These are phyloP conservation scores for Chytriomyces sp. DNA, from an alignment of 192 early-diverging fungal genomes.

Conservation along the genomic window DNA sequence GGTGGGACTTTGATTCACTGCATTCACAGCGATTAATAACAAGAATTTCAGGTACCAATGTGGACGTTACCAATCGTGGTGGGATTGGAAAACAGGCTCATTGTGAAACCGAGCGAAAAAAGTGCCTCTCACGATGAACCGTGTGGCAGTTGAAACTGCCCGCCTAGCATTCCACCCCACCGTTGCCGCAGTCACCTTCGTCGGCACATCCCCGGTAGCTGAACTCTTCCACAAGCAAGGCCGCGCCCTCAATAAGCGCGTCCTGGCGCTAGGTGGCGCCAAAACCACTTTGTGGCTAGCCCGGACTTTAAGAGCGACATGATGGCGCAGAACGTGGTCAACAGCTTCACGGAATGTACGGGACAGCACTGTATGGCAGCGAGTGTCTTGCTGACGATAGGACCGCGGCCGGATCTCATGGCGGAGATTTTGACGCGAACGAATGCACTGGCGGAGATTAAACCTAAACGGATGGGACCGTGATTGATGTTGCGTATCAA, in stretches of 20 bases:
- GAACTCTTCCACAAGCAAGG: conserved; percentile 55
- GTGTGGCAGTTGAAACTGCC: conserved; percentile 58
- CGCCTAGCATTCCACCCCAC: conserved; percentile 58
- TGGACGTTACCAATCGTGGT: conserved; percentile 81
- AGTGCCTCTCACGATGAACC: conserved; percentile 77
- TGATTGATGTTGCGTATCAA: neutral
- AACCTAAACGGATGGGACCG: conserved; percentile 60
- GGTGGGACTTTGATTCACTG: conserved; percentile 32
- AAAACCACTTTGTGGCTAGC: conserved; percentile 80
- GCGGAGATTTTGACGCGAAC: conserved; percentile 64
- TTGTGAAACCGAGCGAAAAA: conserved; percentile 83
- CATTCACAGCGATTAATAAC: no score
- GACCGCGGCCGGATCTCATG: conserved; percentile 67
- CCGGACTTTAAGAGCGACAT: conserved; percentile 73
- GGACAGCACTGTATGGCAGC: conserved; percentile 80
- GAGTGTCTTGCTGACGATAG: conserved; percentile 70
- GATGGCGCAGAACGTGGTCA: conserved; percentile 76
- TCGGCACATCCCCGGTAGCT: conserved; percentile 75
- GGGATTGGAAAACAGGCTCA: conserved; percentile 66
- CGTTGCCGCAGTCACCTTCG: conserved; percentile 75
- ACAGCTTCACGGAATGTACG: conserved; percentile 73
- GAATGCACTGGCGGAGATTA: conserved; percentile 48
- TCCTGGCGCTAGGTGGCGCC: conserved; percentile 68
- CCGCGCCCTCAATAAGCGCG: conserved; percentile 63
- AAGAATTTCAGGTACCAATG: no score